Evolutionary conservation across 371 early-diverging fungal species (phyloP), one percentile per base, ranked within the genome.

Genomic region (Mucor saturninus): DNA sequence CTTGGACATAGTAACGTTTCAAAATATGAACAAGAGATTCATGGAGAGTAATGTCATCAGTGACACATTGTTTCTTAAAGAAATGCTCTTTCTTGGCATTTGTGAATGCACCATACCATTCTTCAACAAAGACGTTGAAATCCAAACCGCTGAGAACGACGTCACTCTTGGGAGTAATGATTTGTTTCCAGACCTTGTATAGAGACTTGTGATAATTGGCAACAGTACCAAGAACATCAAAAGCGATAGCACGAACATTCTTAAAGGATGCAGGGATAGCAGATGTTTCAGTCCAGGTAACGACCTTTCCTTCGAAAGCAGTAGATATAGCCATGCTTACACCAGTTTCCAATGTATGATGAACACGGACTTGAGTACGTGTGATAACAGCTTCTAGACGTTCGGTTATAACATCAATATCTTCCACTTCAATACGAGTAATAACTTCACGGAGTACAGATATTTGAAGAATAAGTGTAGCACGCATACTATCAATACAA

Each of bases 261-360:
- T 61, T 64, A 63, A 79, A 79, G 1, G 74, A 65, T 8, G 56
- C 56, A 35, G 79, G 79, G 6, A 79, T 42, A 26, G 64, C 54
- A 15, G 74, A 49, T 2, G 72, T 68, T 60, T 79, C 79, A 28
- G 75, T 65, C 79, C 75, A 75, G 21, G 79, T 72, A 11, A 75
- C 61, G 5, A 70, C 64, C 63, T 79, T 79, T 51, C 79, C 76
- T 70, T 75, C 76, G 53, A 75, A 75, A 9, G 76, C 75, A 59
- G 72, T 62, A 8, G 67, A 53, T 21, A 79, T 65, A 15, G 75
- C 71, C 40, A 67, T 51, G 9, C 61, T 64, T n/a, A 74, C 63
- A 15, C 74, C 65, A 35, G 61, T 26, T 28, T 75, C 74, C n/a
- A 79, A 57, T 10, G 74, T 68, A 26, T 76, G 72, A 15, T 61